Conservation (phyloP, 2,329 filamentous ascomycete genomes). For the Apiospora sp. region DNA sequence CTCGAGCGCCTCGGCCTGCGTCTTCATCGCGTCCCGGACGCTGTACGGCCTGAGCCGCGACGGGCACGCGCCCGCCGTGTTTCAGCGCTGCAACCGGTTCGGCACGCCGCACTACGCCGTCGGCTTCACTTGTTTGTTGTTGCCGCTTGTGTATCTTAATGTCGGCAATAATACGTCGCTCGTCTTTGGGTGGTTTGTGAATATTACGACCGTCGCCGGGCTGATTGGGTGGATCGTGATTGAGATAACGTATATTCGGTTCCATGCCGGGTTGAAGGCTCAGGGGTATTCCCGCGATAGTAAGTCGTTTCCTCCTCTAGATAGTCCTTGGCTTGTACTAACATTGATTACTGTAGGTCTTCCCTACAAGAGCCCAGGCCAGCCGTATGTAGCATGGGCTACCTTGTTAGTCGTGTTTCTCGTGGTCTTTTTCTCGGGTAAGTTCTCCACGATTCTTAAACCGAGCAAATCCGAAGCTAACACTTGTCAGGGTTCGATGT, state of each 20-base stretch:
- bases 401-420: slow-evolving; percentile 49
- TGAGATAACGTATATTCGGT: slow-evolving; percentile 29
- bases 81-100: slow-evolving; percentile 57
- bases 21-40: slow-evolving; percentile 63
- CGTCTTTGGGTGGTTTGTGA: slow-evolving; percentile 30
- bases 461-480: background rate
- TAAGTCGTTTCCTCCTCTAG: background rate
- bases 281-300: slow-evolving; percentile 31
- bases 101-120: slow-evolving; percentile 69
- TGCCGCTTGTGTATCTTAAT: slow-evolving; percentile 28
- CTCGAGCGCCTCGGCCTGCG: slow-evolving; percentile 64
- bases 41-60: slow-evolving; percentile 63
- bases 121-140: slow-evolving; percentile 59
- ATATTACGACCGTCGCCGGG: slow-evolving; percentile 27
- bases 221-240: slow-evolving; percentile 30
- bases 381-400: slow-evolving; percentile 64
- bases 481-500: slow-evolving; percentile 57
- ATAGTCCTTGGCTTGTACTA: background rate
- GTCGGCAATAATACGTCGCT: slow-evolving; percentile 24
- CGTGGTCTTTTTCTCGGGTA: slow-evolving; percentile 20
- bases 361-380: slow-evolving; percentile 59
- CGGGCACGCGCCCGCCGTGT: slow-evolving; percentile 57
- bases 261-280: slow-evolving; percentile 31
- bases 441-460: background rate
- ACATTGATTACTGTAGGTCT: slow-evolving; percentile 39